Evolutionary conservation across 441 rosid genomes (phyloP).

Genomic region (Oxalis stricta): DNA sequence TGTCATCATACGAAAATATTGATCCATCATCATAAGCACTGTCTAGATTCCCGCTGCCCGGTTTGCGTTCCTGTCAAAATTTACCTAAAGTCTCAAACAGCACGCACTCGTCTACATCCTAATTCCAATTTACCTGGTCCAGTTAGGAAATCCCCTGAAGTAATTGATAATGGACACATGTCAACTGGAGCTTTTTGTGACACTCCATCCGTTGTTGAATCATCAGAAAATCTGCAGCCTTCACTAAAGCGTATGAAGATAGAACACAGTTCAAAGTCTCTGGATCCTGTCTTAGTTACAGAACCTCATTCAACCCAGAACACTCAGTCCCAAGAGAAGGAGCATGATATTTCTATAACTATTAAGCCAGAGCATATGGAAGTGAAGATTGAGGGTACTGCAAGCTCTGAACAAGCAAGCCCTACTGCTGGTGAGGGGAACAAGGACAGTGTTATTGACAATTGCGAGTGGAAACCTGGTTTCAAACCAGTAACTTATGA

Average conservation of each 20-base stretch:
- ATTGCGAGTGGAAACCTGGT: constrained; percentile 30
- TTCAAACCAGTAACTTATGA: constrained; percentile 25
- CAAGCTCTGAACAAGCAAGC: constrained; percentile 41
- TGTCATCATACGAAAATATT: constrained; percentile 66
- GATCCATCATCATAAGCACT: constrained; percentile 59
- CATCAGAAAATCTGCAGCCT: constrained; percentile 60
- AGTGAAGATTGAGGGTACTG: constrained; percentile 47
- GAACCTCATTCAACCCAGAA: constrained; percentile 38
- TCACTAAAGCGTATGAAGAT: constrained; percentile 80
- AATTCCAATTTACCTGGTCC: constrained; percentile 25
- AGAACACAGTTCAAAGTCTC: constrained; percentile 51
- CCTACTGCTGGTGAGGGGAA: constrained; percentile 33
- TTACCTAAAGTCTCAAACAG: constrained; percentile 47
- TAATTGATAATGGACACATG: constrained; percentile 30
- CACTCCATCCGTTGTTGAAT: constrained; percentile 28
- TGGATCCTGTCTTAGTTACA: constrained; percentile 22
- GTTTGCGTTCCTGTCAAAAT: constrained; percentile 87
- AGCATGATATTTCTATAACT: constrained; percentile 27
- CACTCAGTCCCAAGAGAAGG: constrained; percentile 36
- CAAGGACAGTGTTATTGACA: constrained; percentile 33
- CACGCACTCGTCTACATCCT: constrained; percentile 31
- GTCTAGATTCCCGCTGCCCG: constrained; percentile 70
- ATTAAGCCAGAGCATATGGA: constrained; percentile 54
- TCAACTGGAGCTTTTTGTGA: constrained; percentile 29
- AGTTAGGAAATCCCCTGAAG: constrained; percentile 28